Evolutionary conservation across 1,284 basidiomycete genomes (phyloP).

Genomic region (Farysia itapuensis): DNA sequence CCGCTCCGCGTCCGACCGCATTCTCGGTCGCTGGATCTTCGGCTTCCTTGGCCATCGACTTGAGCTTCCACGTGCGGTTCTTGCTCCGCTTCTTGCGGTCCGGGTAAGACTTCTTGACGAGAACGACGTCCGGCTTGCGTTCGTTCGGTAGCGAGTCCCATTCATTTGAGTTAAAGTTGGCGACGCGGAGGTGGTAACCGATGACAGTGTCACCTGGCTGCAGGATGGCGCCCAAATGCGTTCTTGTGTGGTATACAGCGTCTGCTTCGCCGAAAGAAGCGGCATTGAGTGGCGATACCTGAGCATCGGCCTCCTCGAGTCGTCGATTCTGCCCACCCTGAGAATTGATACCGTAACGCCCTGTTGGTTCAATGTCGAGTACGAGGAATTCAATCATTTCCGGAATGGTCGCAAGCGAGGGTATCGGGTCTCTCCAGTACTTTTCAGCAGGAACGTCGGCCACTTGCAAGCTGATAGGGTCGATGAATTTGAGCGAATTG

Average conservation of each 20-base stretch:
- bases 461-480: conserved; percentile 80
- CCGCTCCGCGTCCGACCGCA: conserved; percentile 72
- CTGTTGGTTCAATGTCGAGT: conserved; percentile 79
- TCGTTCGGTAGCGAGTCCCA: conserved; percentile 71
- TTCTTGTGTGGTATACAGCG: conserved; percentile 92
- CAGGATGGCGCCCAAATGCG: conserved; percentile 89
- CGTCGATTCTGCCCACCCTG: conserved; percentile 37
- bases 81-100: conserved; percentile 88
- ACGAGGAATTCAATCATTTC: conserved; percentile 94
- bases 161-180: conserved; percentile 90
- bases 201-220: conserved; percentile 92
- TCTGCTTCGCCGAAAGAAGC: conserved; percentile 66
- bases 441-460: conserved; percentile 78
- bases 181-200: conserved; percentile 82
- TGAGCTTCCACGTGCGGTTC: conserved; percentile 81
- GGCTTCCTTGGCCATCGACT: conserved; percentile 90
- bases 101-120: conserved; percentile 95
- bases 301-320: conserved; percentile 73
- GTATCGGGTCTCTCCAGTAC: conserved; percentile 90
- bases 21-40: conserved; percentile 63
- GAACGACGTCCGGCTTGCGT: conserved; percentile 84
- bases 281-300: conserved; percentile 83
- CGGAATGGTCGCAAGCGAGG: conserved; percentile 75
- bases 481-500: conserved; percentile 85
- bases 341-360: conserved; percentile 41